Percentiles rank a stretch among this genome's conserved stretches.
phyloP scores from a whole-genome alignment of 2,329 filamentous ascomycete species.

The Tricladium varicosporioides region DNA sequence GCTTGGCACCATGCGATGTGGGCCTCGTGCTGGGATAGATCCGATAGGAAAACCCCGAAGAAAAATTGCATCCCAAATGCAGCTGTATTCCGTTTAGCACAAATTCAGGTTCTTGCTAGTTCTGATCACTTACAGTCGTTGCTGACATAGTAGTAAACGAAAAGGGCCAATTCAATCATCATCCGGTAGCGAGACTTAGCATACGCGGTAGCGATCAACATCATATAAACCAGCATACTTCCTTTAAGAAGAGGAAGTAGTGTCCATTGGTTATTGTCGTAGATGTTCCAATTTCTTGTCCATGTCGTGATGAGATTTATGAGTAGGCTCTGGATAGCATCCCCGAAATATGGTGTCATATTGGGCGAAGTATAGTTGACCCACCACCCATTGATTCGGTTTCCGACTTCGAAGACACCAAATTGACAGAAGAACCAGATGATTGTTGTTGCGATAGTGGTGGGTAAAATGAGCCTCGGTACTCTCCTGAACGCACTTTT shows the following conservation, averaged over 20 bases:
- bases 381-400: slow-evolving; percentile 59
- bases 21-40: slow-evolving; percentile 51
- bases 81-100: slow-evolving; percentile 32
- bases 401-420: slow-evolving; percentile 54
- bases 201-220: slow-evolving; percentile 49
- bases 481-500: slow-evolving; percentile 57
- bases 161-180: slow-evolving; percentile 44
- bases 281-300: slow-evolving; percentile 48
- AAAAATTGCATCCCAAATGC: slow-evolving; percentile 58
- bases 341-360: slow-evolving; percentile 39
- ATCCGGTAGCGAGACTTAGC: slow-evolving; percentile 50
- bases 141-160: slow-evolving; percentile 44
- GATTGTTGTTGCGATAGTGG: slow-evolving; percentile 51
- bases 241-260: slow-evolving; percentile 53
- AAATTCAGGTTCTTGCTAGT: not conserved
- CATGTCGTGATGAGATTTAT: slow-evolving; percentile 50
- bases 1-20: slow-evolving; percentile 45
- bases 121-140: slow-evolving; percentile 28
- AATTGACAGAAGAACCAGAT: slow-evolving; percentile 56
- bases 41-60: slow-evolving; percentile 60
- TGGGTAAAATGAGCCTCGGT: slow-evolving; percentile 57
- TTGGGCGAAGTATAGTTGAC: slow-evolving; percentile 49
- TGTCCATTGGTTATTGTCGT: slow-evolving; percentile 60
- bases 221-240: slow-evolving; percentile 53
- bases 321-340: slow-evolving; percentile 44